Evolutionary conservation across 1,284 basidiomycete species (phyloP).

Genomic region (Papiliotrema flavescens): DNA sequence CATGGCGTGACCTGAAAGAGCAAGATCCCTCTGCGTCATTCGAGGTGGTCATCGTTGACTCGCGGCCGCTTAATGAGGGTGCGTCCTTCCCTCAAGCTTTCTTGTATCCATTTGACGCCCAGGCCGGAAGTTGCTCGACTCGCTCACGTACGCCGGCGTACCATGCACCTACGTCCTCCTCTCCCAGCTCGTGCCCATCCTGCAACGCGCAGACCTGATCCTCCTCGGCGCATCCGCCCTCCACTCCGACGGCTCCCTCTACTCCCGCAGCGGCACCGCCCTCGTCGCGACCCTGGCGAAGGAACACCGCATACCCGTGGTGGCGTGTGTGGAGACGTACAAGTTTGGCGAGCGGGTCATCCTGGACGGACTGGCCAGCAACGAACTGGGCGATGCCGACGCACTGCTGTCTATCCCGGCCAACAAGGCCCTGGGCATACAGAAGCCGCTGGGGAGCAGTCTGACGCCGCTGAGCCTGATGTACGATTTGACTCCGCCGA

Average conservation of each 20-base stretch:
- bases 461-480: constrained; percentile 75
- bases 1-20: constrained; percentile 57
- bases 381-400: constrained; percentile 72
- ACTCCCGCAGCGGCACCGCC: constrained; percentile 90
- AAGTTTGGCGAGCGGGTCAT: constrained; percentile 94
- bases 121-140: constrained; percentile 72
- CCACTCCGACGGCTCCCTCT: constrained; percentile 91
- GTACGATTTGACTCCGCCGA: constrained; percentile 87
- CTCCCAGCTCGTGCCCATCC: constrained; percentile 77
- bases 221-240: constrained; percentile 91
- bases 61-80: constrained; percentile 90
- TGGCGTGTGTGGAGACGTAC: constrained; percentile 98
- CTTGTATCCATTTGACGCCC: neutral
- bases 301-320: constrained; percentile 81
- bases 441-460: constrained; percentile 7
- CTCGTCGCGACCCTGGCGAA: constrained; percentile 95
- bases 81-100: constrained; percentile 3
- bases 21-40: constrained; percentile 66
- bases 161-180: constrained; percentile 89
- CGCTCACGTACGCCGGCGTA: constrained; percentile 69
- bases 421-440: constrained; percentile 13
- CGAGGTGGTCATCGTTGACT: constrained; percentile 91
- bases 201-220: constrained; percentile 73
- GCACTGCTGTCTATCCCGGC: constrained; percentile 23
- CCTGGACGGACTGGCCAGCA: constrained; percentile 91